These are phyloP conservation scores for Strigomonas oncopelti DNA, from an alignment of 208 protist genomes.

Conservation along the genomic window DNA sequence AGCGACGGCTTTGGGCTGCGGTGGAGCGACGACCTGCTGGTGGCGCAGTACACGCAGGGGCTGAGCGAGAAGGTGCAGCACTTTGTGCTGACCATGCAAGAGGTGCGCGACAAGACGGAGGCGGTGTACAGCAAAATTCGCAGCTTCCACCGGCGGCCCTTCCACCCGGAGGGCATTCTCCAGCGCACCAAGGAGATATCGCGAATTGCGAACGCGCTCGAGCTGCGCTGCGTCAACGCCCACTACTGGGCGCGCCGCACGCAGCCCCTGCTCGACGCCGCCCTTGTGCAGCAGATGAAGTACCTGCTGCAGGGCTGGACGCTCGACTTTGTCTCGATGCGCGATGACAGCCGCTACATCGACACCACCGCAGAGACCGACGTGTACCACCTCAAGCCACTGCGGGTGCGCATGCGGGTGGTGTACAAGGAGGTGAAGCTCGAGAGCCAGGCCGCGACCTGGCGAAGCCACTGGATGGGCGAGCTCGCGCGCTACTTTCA, in stretches of 20 bases:
- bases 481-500: conserved; percentile 70
- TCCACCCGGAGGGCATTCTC: conserved; percentile 59
- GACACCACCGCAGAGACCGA: conserved; percentile 53
- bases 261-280: conserved; percentile 70
- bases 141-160: conserved; percentile 32
- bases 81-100: conserved; percentile 51
- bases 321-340: conserved; percentile 80
- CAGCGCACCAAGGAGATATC: conserved; percentile 57
- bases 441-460: conserved; percentile 47
- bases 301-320: conserved; percentile 76
- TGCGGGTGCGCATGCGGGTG: conserved; percentile 81
- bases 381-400: conserved; percentile 70
- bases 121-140: conserved; percentile 49
- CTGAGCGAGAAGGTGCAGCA: conserved; percentile 55
- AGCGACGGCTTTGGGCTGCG: conserved; percentile 38
- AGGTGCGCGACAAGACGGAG: conserved; percentile 59
- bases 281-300: conserved; percentile 61
- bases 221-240: conserved; percentile 52
- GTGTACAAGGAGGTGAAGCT: conserved; percentile 75
- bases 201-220: conserved; percentile 46
- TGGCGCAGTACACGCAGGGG: conserved; percentile 53
- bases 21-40: conserved; percentile 58
- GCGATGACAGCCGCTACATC: conserved; percentile 59
- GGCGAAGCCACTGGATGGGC: conserved; percentile 75
- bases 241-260: conserved; percentile 64